Conservation (phyloP, 768 basidiomycete species). For the Cystobasidiopsis lactophilus region DNA sequence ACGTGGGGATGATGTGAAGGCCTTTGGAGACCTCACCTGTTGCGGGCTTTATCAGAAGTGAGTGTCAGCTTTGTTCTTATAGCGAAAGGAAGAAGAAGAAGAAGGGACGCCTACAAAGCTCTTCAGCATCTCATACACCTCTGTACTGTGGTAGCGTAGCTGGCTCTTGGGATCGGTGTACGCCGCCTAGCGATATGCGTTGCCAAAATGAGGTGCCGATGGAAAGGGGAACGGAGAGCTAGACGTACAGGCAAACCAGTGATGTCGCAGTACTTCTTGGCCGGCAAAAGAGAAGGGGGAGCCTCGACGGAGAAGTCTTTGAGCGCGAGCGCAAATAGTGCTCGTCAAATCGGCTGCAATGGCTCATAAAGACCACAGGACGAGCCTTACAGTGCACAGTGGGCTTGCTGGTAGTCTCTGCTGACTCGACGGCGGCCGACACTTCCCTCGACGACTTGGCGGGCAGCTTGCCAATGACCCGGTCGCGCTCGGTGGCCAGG, state of each 20-base stretch:
- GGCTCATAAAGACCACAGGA: not conserved
- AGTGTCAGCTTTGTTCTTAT: too few relatives aligned
- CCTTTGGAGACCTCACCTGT: too few relatives aligned
- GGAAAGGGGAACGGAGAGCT: constrained; percentile 26
- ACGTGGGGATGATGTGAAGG: too few relatives aligned
- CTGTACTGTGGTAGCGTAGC: constrained; percentile 25
- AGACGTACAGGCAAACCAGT: constrained; percentile 27
- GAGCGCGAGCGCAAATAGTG: too few relatives aligned
- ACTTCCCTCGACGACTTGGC: too few relatives aligned
- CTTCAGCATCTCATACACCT: constrained; percentile 26
- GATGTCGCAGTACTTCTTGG: constrained; percentile 31
- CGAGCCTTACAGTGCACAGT: not conserved
- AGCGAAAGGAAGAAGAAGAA: too few relatives aligned
- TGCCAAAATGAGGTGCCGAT: constrained; percentile 29
- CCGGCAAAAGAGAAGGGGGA: constrained; percentile 25
- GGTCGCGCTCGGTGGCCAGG: constrained; percentile 12
- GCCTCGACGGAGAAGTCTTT: constrained; percentile 15
- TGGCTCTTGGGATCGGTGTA: constrained; percentile 27
- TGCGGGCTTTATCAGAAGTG: too few relatives aligned
- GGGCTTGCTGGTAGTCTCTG: not conserved
- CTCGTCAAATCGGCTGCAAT: too few relatives aligned
- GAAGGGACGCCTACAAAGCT: constrained; percentile 24
- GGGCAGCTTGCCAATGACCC: not conserved
- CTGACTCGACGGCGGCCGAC: too few relatives aligned
- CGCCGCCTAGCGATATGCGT: constrained; percentile 24